A percentile compares a stretch with the other conserved stretches of the same genome.
Conservation (phyloP, 1,284 basidiomycete species). For the Papiliotrema nemorosa region DNA sequence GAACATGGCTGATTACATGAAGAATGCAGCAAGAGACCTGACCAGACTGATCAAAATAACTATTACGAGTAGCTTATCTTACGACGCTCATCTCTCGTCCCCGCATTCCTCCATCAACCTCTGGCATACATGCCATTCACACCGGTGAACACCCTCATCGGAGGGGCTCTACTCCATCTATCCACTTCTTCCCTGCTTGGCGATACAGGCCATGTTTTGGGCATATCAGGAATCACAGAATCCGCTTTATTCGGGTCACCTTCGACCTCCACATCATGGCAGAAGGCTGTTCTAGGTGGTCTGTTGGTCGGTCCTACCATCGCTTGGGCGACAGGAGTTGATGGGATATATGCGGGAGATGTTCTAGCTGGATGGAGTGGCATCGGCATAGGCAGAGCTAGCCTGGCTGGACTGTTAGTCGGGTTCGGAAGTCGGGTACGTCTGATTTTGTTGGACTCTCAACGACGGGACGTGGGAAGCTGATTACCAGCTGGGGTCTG, state of each 20-base stretch:
- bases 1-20: no score
- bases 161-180: conserved; percentile 59
- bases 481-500: conserved; percentile 32
- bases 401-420: conserved; percentile 59
- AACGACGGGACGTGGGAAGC: no score
- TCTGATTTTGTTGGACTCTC: background rate
- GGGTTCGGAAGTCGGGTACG: conserved; percentile 63
- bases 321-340: conserved; percentile 15
- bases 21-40: no score
- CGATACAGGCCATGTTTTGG: conserved; percentile 61
- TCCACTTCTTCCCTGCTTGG: conserved; percentile 58
- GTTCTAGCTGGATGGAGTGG: conserved; percentile 51
- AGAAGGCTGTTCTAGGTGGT: conserved; percentile 33
- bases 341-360: conserved; percentile 52
- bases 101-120: background rate
- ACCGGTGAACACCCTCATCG: conserved; percentile 61
- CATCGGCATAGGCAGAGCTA: conserved; percentile 36
- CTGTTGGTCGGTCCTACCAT: conserved; percentile 36
- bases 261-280: conserved; percentile 30
- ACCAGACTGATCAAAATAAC: no score
- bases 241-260: conserved; percentile 51
- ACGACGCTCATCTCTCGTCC: background rate
- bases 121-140: conserved; percentile 42
- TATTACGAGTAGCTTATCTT: no score
- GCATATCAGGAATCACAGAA: conserved; percentile 63